These are phyloP conservation scores for Microthlaspi erraticum DNA, from an alignment of 345 rosid genomes.

Conservation along the genomic window DNA sequence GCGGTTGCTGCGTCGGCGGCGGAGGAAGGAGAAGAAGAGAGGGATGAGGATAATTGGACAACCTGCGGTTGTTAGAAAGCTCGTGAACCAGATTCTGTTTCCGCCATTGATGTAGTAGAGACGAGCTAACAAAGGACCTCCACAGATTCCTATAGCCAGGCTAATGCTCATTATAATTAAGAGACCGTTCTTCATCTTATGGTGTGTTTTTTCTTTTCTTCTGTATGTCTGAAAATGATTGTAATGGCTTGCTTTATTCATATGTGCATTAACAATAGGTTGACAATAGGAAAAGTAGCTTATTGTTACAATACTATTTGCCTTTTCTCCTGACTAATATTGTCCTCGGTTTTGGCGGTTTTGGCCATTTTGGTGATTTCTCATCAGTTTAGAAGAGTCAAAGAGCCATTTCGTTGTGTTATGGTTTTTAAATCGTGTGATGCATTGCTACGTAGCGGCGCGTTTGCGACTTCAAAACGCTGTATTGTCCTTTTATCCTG, in stretches of 20 bases:
- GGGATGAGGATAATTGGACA: conserved; percentile 59
- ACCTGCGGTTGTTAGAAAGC: conserved; percentile 66
- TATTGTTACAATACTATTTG: not conserved
- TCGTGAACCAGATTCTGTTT: conserved; percentile 64
- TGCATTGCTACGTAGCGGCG: not conserved
- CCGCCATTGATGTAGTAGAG: conserved; percentile 78
- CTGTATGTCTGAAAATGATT: not conserved
- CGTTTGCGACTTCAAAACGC: conserved; percentile 18
- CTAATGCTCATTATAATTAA: conserved; percentile 47
- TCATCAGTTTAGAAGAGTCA: not conserved
- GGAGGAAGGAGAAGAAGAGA: conserved; percentile 44
- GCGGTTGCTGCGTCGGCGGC: conserved; percentile 39
- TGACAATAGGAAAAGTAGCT: too few species aligned
- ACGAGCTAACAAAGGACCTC: conserved; percentile 70
- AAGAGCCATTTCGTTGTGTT: not conserved
- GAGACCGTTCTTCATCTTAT: conserved; percentile 27
- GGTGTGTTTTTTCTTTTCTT: not conserved
- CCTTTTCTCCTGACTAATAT: not conserved
- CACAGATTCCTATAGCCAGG: conserved; percentile 61
- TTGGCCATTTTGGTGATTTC: not conserved
- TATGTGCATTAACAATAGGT: not conserved
- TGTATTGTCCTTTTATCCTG: not conserved
- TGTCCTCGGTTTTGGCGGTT: too few species aligned
- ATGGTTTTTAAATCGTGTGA: conserved; percentile 25
- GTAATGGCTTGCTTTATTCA: not conserved